phyloP scores from a whole-genome alignment of 768 basidiomycete genomes.

The Sporobolomyces pararoseus region DNA sequence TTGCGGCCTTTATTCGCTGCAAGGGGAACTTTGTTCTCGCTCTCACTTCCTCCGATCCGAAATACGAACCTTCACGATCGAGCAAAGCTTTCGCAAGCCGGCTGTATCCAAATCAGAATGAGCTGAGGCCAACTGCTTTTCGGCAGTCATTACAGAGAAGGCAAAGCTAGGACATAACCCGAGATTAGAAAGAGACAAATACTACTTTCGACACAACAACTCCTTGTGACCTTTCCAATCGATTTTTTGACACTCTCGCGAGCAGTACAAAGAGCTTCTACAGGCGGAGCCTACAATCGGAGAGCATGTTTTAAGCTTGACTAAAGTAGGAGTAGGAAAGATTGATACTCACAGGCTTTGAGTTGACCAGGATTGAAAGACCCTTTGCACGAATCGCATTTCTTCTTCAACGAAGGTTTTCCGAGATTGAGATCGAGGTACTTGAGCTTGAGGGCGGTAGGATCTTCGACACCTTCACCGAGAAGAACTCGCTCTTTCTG shows the following conservation, averaged over 20 bases:
- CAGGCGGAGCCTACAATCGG: neutral
- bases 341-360: neutral
- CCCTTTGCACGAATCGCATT: neutral
- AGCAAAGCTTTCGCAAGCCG: too few relatives aligned
- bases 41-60: too few relatives aligned
- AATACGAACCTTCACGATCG: too few relatives aligned
- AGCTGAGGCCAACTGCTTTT: too few relatives aligned
- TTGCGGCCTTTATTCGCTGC: too few relatives aligned
- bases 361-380: neutral
- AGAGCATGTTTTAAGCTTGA: neutral
- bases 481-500: neutral
- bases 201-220: neutral
- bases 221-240: neutral
- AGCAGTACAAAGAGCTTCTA: neutral
- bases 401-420: neutral
- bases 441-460: neutral
- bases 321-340: neutral
- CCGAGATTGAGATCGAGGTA: neutral
- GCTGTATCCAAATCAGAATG: too few relatives aligned
- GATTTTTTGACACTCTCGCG: neutral
- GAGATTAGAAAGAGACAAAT: too few relatives aligned
- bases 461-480: neutral
- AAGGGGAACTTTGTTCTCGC: too few relatives aligned
- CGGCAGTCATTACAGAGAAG: too few relatives aligned
- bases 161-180: too few relatives aligned